Conservation (phyloP, 192 early-diverging fungal species). For the Irineochytrium annulatum region DNA sequence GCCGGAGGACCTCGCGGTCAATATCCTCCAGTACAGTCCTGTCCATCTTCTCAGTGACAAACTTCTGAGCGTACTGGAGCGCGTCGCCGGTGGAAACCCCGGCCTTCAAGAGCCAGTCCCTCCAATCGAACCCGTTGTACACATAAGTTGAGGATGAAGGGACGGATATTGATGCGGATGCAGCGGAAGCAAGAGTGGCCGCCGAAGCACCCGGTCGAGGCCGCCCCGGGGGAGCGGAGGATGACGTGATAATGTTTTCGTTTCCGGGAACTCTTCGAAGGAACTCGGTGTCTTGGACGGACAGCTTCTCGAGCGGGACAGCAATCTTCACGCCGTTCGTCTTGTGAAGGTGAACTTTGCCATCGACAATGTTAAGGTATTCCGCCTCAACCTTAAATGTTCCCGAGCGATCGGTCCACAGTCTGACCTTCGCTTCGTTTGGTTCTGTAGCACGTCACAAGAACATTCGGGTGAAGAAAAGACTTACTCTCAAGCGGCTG, state of each 20-base stretch:
- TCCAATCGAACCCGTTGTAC: conserved; percentile 89
- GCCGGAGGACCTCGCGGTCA: conserved; percentile 67
- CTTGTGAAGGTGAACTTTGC: conserved; percentile 90
- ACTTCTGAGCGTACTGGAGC: conserved; percentile 73
- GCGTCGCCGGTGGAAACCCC: conserved; percentile 71
- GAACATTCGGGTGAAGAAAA: not conserved
- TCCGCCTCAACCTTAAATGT: conserved; percentile 90
- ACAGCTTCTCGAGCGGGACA: conserved; percentile 86
- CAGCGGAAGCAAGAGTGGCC: conserved; percentile 29
- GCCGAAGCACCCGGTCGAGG: conserved; percentile 17
- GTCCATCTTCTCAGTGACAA: conserved; percentile 86
- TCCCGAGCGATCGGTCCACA: conserved; percentile 90
- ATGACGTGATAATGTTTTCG: conserved; percentile 18
- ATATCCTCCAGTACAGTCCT: conserved; percentile 70
- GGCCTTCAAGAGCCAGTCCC: conserved; percentile 81
- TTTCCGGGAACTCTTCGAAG: conserved; percentile 41
- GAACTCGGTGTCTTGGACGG: conserved; percentile 44
- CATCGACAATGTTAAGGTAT: conserved; percentile 72
- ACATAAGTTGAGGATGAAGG: conserved; percentile 22
- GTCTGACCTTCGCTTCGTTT: conserved; percentile 66
- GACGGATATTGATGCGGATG: conserved; percentile 14
- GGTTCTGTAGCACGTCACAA: conserved; percentile 29
- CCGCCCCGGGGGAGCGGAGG: conserved; percentile 15
- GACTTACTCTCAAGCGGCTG: conserved; percentile 19
- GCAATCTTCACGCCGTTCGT: conserved; percentile 90